Base-by-base conservation (phyloP, 441 rosid species). In the Jatropha podagrica region DNA sequence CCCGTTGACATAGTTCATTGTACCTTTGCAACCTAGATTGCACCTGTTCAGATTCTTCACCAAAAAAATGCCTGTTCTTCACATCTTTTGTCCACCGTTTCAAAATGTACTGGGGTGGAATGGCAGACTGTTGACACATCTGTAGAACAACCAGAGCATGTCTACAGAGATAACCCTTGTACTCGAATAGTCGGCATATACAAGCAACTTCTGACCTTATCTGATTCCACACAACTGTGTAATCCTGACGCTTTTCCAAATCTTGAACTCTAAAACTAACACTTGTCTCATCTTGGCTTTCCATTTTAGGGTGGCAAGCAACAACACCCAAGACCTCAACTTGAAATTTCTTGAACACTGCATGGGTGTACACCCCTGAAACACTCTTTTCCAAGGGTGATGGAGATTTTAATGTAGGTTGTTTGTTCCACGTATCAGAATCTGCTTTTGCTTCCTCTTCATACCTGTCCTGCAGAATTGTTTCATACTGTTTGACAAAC, bases 361-460 rank as follows among this genome's bases (percentile, higher is more conserved):
- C 92, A 77, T 85, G 88, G n/a, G 98, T 91, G 81, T 93, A 93
- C 41, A 89, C 64, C 71, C 87, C 94, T 7, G 92, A 86, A 69
- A 90, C 92, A 83, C 88, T 84, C 82, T 93, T 93, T 83, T 91
- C 98, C 78, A 93, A 88, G 23, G 97, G 98, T 0, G 98, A 93
- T 3, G 98, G 97, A 76, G 97, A 93, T 85, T 83, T 93, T 79
- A 93, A 52, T 42, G 86, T 65, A 23, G 97, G 93, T 75, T 85
- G 93, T 79, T 87, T 91, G 83, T 88, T 91, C 97, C 96, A 87
- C 18, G 89, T 87, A 83, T 93, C 98, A 17, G 88, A 86, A 81
- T 93, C 97, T 55, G 97, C 97, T 80, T 88, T 93, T 73, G 95
- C 89, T 87, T 93, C 98, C 80, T 93, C 98, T 74, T 93, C 97